phyloP scores from a whole-genome alignment of 441 rosid genomes.

The Populus trichocarpa region DNA sequence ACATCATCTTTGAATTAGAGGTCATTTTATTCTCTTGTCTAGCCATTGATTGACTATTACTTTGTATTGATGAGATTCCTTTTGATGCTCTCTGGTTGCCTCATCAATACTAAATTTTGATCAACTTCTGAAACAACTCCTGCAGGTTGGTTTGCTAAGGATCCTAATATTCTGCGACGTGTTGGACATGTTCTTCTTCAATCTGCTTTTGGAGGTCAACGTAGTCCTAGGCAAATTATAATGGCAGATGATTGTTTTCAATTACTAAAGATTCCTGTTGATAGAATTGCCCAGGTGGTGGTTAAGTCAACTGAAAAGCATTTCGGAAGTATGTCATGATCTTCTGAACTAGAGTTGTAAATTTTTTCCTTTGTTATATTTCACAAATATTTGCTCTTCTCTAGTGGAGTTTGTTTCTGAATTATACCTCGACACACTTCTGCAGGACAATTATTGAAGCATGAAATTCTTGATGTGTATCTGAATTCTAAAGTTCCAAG shows the following conservation, averaged over 20 bases:
- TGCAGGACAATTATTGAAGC: slow-evolving; percentile 82
- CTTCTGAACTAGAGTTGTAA: background rate
- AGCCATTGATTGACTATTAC: background rate
- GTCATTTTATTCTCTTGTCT: background rate
- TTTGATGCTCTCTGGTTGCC: background rate
- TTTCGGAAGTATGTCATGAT: slow-evolving; percentile 75
- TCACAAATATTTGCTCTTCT: slow-evolving; percentile 2
- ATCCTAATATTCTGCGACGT: slow-evolving; percentile 71
- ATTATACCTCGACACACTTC: slow-evolving; percentile 22
- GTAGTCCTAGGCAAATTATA: slow-evolving; percentile 81
- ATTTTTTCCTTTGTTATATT: background rate
- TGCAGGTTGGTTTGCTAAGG: slow-evolving; percentile 93
- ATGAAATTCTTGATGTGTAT: slow-evolving; percentile 61
- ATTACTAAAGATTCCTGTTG: slow-evolving; percentile 62
- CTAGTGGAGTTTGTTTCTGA: slow-evolving; percentile 2
- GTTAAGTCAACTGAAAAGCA: slow-evolving; percentile 76
- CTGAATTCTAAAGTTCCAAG: slow-evolving; percentile 73
- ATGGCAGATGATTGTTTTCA: slow-evolving; percentile 91
- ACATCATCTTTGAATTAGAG: background rate
- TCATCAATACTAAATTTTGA: slow-evolving; percentile 1
- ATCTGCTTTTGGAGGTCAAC: slow-evolving; percentile 75
- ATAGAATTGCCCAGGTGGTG: slow-evolving; percentile 68
- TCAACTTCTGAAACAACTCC: slow-evolving; percentile 14
- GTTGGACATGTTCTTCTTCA: slow-evolving; percentile 93
- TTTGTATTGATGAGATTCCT: background rate